Base-by-base conservation (phyloP, 495 filamentous ascomycete species). In the Hypoxylon cercidicola region DNA sequence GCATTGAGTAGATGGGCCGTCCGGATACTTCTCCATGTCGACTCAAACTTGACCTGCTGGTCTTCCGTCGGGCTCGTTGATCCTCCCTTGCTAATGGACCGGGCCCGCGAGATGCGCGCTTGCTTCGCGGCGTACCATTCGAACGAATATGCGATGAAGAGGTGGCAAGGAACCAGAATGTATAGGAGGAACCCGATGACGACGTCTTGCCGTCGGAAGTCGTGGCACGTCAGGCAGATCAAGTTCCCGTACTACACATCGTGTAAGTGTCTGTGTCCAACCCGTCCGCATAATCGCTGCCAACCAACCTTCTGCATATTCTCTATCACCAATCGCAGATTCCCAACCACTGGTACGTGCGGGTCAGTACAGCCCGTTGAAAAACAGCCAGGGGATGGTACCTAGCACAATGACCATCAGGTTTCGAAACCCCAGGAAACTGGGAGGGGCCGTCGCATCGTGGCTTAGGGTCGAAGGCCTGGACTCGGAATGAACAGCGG, bases 341-440 rank as follows among this genome's bases (percentile, higher is more conserved):
- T 99, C 71, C 93, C 93, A 43, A 93, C 93, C 68, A 97, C 92
- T 91, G 34, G 62, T 4, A 18, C 28, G 30, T 30, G 11, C 50
- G 28, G 19, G 7, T 48, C 45, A 0, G 43, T 18, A 20, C 40
- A 28, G 25, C 20, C 10, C 1, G 8, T n/a, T 13, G 9, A 0
- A 56, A 56, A 19, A n/a, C 13, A 7, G 19, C 12, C n/a, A 52
- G 12, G 19, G 41, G 16, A 69, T 80, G 39, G 23, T 84, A 95
- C 93, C 87, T 51, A 97, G 77, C 35, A 97, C 91, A 62, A 98
- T 88, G 11, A 97, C 91, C 94, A 97, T 97, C 46, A 99, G 81
- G 67, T 99, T 99, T 30, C 93, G 82, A 69, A 99, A 98, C 0
- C 95, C 95, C 40, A 97, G 74, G 72, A 97, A 98, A 71, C 90